A percentile compares a stretch with the other conserved stretches of the same genome.
Conservation (phyloP, 306 rosid genomes). For the Bauhinia variegata region DNA sequence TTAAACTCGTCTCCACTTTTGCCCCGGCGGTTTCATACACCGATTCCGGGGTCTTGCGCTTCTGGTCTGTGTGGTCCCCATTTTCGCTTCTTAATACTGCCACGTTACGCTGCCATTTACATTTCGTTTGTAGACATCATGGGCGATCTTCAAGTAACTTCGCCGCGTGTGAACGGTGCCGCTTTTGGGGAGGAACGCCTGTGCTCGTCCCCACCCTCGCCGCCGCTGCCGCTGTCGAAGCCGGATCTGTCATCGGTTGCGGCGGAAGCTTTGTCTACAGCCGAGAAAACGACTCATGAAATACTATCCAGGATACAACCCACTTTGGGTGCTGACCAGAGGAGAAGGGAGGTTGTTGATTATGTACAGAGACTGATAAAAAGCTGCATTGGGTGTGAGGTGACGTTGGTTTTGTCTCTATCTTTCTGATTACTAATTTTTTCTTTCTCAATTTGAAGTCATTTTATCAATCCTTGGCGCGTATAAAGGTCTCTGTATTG, state of each 20-base stretch:
- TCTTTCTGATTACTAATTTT: background rate
- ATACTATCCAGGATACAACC: conserved; percentile 54
- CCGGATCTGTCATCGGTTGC: conserved; percentile 45
- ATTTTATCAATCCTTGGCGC: background rate
- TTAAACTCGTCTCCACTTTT: background rate
- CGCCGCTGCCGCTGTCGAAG: conserved; percentile 42
- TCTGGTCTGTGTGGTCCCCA: conserved; percentile 9
- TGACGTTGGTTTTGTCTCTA: conserved; percentile 22
- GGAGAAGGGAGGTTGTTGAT: conserved; percentile 49
- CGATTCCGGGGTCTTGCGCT: background rate
- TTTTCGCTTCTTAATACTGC: background rate
- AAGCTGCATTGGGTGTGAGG: conserved; percentile 49
- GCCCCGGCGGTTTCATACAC: conserved; percentile 3
- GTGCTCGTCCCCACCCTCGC: conserved; percentile 45
- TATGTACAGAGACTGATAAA: conserved; percentile 50
- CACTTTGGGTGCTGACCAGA: conserved; percentile 45
- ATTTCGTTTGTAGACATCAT: conserved; percentile 23
- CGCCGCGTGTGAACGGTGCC: conserved; percentile 35
- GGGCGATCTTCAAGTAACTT: conserved; percentile 53
- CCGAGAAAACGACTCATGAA: conserved; percentile 44
- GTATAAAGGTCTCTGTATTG: background rate
- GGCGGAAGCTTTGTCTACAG: conserved; percentile 39
- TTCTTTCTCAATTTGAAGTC: conserved; percentile 4
- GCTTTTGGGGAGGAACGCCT: conserved; percentile 55
- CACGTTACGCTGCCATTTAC: background rate